Base-by-base conservation (phyloP, 108 stramenopile genomes). In the Nannochloropsis gaditana region DNA sequence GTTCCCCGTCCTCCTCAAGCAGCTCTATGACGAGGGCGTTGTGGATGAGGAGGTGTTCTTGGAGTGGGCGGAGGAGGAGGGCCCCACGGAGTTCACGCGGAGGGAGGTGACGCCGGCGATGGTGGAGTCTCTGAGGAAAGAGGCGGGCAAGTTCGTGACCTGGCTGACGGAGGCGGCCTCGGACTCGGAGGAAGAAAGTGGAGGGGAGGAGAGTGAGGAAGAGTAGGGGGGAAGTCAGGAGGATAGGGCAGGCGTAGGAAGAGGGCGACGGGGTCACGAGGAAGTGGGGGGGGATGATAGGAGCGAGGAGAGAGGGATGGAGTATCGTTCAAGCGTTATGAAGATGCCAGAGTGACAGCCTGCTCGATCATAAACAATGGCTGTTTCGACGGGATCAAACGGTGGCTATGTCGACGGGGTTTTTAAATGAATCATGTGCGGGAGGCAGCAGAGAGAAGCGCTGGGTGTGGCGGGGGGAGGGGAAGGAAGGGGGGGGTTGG, bases 41-140 rank as follows among this genome's bases (percentile, higher is more conserved):
- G 89, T 91, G 9, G 90, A 91, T 42, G 91, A 91, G 86, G 91
- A 91, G 87, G 87, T 86, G 19, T 87, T 91, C 84, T 73, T 86
- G 41, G 86, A 86, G 83, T 91, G 91, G 91, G 90, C 90, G n/a
- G 87, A 59, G 45, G 90, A 91, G 44, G 79, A 85, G 83, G 89
- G 84, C 43, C 86, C 47, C 31, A 89, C 86, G 3, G 90, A 89
- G 41, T 87, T 80, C 83, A 89, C 91, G 44, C 81, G 82, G 42
- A 43, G 81, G 42, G 82, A 83, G 17, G 80, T 91, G 43, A 89
- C 21, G 21, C 88, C 84, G 83, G 90, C 87, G 0, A 83, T 84
- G 84, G 84, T 89, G 43, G 86, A 86, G 42, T 83, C 81, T 41
- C 50, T 91, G 5, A 86, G 84, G 21, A 83, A 31, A 21, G 80